Conservation (phyloP, 1,284 basidiomycete genomes). For the Sanghuangporus sanghuang region DNA sequence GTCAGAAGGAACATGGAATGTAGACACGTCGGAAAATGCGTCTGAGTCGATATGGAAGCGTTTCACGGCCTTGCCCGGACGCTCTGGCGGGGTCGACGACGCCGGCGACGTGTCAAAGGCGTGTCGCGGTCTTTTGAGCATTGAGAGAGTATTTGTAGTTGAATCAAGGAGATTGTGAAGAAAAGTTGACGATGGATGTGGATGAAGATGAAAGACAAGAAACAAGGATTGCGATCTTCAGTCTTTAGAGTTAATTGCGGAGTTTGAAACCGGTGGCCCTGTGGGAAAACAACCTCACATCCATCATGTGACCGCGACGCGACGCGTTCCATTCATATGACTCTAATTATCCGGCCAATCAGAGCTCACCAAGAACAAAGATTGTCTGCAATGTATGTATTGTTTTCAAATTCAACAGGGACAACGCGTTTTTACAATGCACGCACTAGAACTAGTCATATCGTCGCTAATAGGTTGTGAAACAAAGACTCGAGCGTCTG, state of each 20-base stretch:
- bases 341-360: not conserved
- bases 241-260: not conserved
- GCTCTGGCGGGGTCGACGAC: conserved; percentile 25
- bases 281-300: not conserved
- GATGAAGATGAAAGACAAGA: not conserved
- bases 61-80: conserved; percentile 17
- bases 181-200: not conserved
- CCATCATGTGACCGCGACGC: conserved; percentile 8
- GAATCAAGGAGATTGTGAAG: not conserved
- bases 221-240: not conserved
- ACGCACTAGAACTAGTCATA: not conserved
- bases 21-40: conserved; percentile 9
- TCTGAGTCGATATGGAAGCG: conserved; percentile 15
- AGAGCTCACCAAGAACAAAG: not conserved
- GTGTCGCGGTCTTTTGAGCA: conserved; percentile 25
- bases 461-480: not conserved
- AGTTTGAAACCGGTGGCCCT: not conserved
- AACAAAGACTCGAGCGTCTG: not conserved
- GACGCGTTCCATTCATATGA: not conserved
- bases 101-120: conserved; percentile 17
- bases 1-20: conserved; percentile 29
- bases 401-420: not conserved
- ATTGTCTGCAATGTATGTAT: not conserved
- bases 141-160: not conserved
- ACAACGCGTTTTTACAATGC: too few relatives aligned